Base-by-base conservation (phyloP, 768 basidiomycete genomes). In the Suillus americanus region DNA sequence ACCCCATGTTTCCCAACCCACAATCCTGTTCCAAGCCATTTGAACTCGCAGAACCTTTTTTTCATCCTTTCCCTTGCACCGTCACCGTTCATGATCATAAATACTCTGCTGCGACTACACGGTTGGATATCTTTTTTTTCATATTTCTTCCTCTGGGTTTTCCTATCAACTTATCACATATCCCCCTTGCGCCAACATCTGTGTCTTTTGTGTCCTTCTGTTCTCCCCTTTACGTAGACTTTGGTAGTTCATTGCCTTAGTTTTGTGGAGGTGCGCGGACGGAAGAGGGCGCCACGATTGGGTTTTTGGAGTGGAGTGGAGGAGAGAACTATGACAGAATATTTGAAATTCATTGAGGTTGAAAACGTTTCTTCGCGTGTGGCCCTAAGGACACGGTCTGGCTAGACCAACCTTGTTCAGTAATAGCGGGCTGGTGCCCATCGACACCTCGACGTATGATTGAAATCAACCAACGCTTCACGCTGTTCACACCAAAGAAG, bases 201-300 rank as follows among this genome's bases (percentile, higher is more conserved):
- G 65, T 66, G 67, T 62, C 70, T 72, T 83, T 83, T 83, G 38
- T 82, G 80, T 89, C 89, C 89, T 90, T 86, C 74, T 78, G 76
- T 84, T 83, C 81, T 71, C 87, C 87, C 86, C 85, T 81, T 84
- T 78, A 72, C 72, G 74, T 71, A 71, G 69, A 66, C 57, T 41
- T 41, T 59, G 57, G 40, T 57, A 5, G 16, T 25, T 59, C 68
- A 74, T 66, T 67, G 69, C 68, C 57, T 66, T 66, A 60, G 65
- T 65, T 69, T 62, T 64, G 68, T 62, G 84, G 83, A 86, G 88
- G 89, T 79, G 85, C 77, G 89, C 79, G 77, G 82, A 76, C 79
- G 78, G 80, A 85, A 91, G 90, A 91, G 89, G 89, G 89, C 89
- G 80, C 79, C 86, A 81, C 79, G 85, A 79, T 74, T 77, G 76